Percentiles rank a stretch among this genome's conserved stretches.
Conservation (phyloP, 495 filamentous ascomycete species). For the Trichoderma erinaceum region DNA sequence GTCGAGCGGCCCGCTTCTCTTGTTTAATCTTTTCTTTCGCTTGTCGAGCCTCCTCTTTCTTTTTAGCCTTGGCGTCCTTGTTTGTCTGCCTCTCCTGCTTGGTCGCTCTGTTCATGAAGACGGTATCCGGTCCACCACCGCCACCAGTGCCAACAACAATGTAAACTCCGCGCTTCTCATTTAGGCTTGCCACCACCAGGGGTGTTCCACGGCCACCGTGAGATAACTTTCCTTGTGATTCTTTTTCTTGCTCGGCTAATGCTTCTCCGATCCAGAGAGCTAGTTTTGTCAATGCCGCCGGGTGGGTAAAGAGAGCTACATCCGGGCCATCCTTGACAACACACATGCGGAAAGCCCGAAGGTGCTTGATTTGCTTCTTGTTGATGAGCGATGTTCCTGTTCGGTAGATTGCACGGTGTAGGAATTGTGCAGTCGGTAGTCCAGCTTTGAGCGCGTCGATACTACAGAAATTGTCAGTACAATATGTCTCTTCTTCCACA, state of each 20-base stretch:
- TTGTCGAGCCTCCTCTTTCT: conserved; percentile 51
- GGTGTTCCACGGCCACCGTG: conserved; percentile 70
- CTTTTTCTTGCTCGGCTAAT: conserved; percentile 78
- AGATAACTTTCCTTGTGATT: conserved; percentile 58
- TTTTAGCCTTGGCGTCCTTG: conserved; percentile 54
- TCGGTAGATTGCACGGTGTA: conserved; percentile 88
- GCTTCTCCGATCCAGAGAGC: conserved; percentile 93
- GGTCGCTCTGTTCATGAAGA: conserved; percentile 55
- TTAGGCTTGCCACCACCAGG: conserved; percentile 80
- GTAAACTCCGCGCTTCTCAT: conserved; percentile 83
- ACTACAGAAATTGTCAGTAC: conserved; percentile 33
- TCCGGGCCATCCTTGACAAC: conserved; percentile 95
- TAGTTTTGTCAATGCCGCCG: conserved; percentile 84
- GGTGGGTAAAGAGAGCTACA: conserved; percentile 80
- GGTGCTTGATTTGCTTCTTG: conserved; percentile 87
- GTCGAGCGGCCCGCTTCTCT: conserved; percentile 47
- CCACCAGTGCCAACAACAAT: conserved; percentile 84
- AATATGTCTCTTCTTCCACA: background rate
- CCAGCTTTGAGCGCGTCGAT: conserved; percentile 70
- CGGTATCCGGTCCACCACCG: conserved; percentile 60
- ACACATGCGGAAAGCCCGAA: conserved; percentile 88
- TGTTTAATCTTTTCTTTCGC: conserved; percentile 57
- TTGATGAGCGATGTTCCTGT: conserved; percentile 86
- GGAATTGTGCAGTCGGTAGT: conserved; percentile 76
- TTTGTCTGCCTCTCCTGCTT: conserved; percentile 53